A percentile compares a stretch with the other conserved stretches of the same genome.
These are phyloP conservation scores for Nakazawaea molendinolei DNA, from an alignment of 805 yeast genomes.

Conservation along the genomic window DNA sequence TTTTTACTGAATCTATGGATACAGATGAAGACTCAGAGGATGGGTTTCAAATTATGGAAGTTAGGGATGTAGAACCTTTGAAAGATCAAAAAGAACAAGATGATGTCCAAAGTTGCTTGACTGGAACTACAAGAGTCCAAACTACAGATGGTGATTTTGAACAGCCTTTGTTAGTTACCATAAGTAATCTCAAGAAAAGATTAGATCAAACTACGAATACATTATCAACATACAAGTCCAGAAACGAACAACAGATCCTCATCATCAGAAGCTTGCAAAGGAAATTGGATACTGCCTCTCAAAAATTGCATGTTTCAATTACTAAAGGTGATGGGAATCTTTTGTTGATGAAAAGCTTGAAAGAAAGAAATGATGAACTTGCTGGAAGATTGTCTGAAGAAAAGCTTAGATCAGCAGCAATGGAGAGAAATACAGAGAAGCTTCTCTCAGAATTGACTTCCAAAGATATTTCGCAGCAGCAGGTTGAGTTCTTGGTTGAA, in stretches of 20 bases:
- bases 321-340: background rate
- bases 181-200: slow-evolving; percentile 5
- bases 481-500: slow-evolving; percentile 6
- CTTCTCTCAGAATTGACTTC: slow-evolving; percentile 12
- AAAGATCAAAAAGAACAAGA: background rate
- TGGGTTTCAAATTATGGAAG: slow-evolving; percentile 6
- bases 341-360: slow-evolving; percentile 25
- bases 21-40: slow-evolving; percentile 1
- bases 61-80: slow-evolving; percentile 1
- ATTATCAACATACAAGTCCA: slow-evolving; percentile 2
- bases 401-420: slow-evolving; percentile 28
- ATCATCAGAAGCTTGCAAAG: slow-evolving; percentile 7
- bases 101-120: background rate
- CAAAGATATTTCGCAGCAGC: slow-evolving; percentile 7
- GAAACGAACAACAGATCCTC: slow-evolving; percentile 11
- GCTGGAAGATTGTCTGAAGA: slow-evolving; percentile 43
- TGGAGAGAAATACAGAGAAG: slow-evolving; percentile 18
- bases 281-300: background rate
- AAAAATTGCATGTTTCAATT: background rate
- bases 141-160: slow-evolving; percentile 4
- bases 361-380: slow-evolving; percentile 32
- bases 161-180: slow-evolving; percentile 6
- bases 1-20: no score
- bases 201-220: slow-evolving; percentile 1
- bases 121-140: slow-evolving; percentile 1